phyloP scores from a whole-genome alignment of 169 alveolate genomes.

The Besnoitia besnoiti region DNA sequence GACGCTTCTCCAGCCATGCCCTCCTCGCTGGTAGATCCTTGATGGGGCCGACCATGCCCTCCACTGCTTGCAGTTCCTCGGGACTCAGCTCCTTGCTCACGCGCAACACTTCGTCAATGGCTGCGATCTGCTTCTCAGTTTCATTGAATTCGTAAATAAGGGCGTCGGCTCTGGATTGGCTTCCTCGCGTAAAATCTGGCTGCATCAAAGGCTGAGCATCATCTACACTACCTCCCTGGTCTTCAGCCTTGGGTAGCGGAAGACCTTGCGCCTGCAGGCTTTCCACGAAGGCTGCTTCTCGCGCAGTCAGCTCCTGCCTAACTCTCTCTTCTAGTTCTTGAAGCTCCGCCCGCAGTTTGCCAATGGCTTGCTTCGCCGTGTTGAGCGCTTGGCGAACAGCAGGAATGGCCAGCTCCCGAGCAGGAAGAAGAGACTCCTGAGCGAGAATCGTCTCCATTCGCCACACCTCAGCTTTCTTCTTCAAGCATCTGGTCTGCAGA shows the following conservation, averaged over 20 bases:
- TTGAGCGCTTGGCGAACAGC: not conserved
- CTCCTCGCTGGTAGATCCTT: not conserved
- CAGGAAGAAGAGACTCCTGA: conserved; percentile 10
- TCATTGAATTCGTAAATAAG: not conserved
- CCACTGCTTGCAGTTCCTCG: not conserved
- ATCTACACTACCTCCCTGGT: not conserved
- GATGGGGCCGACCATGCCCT: not conserved
- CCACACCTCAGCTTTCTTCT: not conserved
- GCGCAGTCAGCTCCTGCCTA: not conserved
- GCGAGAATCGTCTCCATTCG: not conserved
- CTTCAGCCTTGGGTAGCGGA: not conserved
- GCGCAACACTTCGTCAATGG: not conserved
- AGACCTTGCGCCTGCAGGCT: conserved; percentile 32
- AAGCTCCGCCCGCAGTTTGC: not conserved
- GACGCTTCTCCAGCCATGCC: not conserved
- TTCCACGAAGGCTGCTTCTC: conserved; percentile 17
- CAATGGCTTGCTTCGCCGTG: conserved; percentile 4
- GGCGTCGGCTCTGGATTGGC: not conserved
- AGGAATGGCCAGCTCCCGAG: not conserved
- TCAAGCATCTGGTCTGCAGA: not conserved
- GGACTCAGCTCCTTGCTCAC: not conserved
- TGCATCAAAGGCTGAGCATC: not conserved
- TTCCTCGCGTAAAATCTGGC: not conserved
- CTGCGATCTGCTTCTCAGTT: not conserved
- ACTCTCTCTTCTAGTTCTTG: conserved; percentile 6